Conservation (phyloP, 805 yeast species). For the Hanseniaspora guilliermondii region DNA sequence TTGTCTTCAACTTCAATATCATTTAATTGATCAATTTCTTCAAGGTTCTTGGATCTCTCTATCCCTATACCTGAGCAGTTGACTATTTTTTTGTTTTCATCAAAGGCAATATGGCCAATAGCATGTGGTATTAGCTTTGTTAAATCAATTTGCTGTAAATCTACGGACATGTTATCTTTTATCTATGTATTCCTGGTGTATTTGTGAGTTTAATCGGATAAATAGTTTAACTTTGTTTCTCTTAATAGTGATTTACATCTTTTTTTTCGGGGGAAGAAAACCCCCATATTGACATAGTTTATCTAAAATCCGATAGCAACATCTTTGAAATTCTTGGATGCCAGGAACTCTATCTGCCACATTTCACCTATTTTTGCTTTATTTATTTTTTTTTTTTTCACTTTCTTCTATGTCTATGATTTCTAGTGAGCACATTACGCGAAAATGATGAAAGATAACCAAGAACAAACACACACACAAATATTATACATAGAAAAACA, state of each 20-base stretch:
- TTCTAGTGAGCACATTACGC: too few relatives aligned
- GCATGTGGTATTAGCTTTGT: conserved; percentile 20
- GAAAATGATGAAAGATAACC: too few relatives aligned
- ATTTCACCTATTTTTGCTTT: too few relatives aligned
- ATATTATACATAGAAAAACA: neutral
- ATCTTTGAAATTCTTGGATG: too few relatives aligned
- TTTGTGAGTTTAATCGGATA: neutral
- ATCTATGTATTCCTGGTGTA: neutral
- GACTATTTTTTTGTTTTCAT: conserved; percentile 24
- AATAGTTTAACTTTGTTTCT: neutral
- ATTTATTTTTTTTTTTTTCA: too few relatives aligned
- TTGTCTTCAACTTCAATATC: conserved; percentile 21
- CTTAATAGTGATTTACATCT: neutral
- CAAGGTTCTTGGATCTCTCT: conserved; percentile 16
- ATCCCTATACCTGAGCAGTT: conserved; percentile 25
- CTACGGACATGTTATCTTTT: conserved; percentile 1
- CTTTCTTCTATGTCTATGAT: too few relatives aligned
- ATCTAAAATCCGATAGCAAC: too few relatives aligned
- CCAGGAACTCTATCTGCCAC: too few relatives aligned
- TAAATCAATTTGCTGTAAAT: conserved; percentile 12
- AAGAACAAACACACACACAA: too few relatives aligned
- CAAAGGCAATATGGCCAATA: conserved; percentile 25
- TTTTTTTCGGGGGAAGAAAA: too few relatives aligned
- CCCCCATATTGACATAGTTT: too few relatives aligned
- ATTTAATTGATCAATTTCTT: conserved; percentile 21